Evolutionary conservation across 345 rosid species (phyloP).

Genomic region (Salix purpurea): DNA sequence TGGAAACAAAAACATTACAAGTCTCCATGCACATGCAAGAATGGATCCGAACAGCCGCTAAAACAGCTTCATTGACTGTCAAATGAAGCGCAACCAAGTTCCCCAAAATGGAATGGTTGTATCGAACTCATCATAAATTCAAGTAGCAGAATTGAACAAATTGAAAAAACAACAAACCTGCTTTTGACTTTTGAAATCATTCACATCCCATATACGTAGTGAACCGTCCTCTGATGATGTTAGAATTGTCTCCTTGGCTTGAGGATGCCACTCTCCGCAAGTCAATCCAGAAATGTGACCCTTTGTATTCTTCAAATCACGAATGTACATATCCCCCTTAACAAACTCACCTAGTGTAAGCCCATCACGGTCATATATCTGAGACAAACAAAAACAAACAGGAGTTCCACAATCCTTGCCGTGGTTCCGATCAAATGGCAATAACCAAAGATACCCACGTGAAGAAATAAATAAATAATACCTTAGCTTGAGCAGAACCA

Average conservation of each 20-base stretch:
- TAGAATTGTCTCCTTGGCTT: slow-evolving; percentile 70
- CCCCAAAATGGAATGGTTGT: neutral
- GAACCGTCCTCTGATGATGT: slow-evolving; percentile 99
- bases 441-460: neutral
- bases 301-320: slow-evolving; percentile 93
- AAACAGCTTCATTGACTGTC: neutral
- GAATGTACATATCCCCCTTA: slow-evolving; percentile 98
- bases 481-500: slow-evolving; percentile 99
- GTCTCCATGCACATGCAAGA: neutral
- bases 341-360: slow-evolving; percentile 89
- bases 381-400: slow-evolving; percentile 9
- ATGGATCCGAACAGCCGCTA: neutral
- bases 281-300: slow-evolving; percentile 94
- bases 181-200: slow-evolving; percentile 87
- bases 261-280: slow-evolving; percentile 95
- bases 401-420: slow-evolving; percentile 2
- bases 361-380: slow-evolving; percentile 98
- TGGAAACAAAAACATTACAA: neutral
- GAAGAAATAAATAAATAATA: slow-evolving; percentile 11
- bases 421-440: neutral
- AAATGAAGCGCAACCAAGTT: neutral
- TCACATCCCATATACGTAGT: slow-evolving; percentile 94
- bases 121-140: neutral
- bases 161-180: slow-evolving; percentile 43
- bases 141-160: neutral